phyloP scores from a whole-genome alignment of 1,284 basidiomycete genomes.

The Somion occarium region DNA sequence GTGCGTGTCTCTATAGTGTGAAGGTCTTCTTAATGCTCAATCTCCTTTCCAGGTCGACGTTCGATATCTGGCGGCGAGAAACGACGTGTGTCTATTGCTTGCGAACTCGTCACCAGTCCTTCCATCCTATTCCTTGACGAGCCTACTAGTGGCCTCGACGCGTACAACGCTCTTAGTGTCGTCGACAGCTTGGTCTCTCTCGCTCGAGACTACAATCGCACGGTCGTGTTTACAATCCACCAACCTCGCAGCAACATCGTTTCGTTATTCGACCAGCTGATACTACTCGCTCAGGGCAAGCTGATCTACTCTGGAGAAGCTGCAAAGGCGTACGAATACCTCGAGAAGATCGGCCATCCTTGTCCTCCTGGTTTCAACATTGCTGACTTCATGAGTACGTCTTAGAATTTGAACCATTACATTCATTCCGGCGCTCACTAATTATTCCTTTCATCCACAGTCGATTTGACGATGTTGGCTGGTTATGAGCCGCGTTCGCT shows the following conservation, averaged over 20 bases:
- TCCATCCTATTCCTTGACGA: constrained; percentile 96
- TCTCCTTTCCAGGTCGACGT: constrained; percentile 51
- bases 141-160: constrained; percentile 92
- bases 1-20: constrained; percentile 29
- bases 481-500: constrained; percentile 40
- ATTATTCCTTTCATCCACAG: constrained; percentile 30
- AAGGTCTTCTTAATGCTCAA: not conserved
- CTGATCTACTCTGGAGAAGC: constrained; percentile 82
- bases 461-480: constrained; percentile 85
- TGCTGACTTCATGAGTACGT: constrained; percentile 88
- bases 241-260: constrained; percentile 99
- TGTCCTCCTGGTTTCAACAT: constrained; percentile 98
- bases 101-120: constrained; percentile 94
- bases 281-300: constrained; percentile 83
- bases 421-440: constrained; percentile 9
- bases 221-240: constrained; percentile 96
- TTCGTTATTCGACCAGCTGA: constrained; percentile 87
- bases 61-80: constrained; percentile 97
- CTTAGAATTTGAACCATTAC: not conserved
- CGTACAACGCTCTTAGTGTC: constrained; percentile 95
- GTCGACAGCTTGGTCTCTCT: constrained; percentile 85
- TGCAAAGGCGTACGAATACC: constrained; percentile 74
- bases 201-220: constrained; percentile 88
- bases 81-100: constrained; percentile 94
- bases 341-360: constrained; percentile 71